phyloP scores from a whole-genome alignment of 2,329 filamentous ascomycete genomes.

The Cryoendolithus antarcticus region DNA sequence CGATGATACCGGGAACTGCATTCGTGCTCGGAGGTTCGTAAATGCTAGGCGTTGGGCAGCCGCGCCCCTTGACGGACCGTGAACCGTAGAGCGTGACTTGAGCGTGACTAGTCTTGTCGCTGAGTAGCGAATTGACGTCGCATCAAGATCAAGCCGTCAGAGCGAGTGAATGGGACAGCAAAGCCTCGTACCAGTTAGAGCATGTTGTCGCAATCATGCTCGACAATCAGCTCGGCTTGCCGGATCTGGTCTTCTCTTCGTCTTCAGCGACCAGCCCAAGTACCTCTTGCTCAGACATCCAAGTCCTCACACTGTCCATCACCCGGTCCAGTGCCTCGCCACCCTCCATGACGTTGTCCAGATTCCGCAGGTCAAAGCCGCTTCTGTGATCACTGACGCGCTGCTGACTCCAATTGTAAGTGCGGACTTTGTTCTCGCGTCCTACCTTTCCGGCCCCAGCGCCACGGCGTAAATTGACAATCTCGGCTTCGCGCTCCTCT shows the following conservation, averaged over 20 bases:
- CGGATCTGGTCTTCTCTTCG: conserved; percentile 12
- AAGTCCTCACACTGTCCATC: conserved; percentile 65
- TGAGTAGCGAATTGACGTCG: no score
- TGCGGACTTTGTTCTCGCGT: conserved; percentile 83
- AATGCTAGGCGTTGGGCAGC: no score
- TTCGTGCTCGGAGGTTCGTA: no score
- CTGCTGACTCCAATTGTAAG: conserved; percentile 71
- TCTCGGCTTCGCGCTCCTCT: conserved; percentile 73
- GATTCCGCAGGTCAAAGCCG: conserved; percentile 64
- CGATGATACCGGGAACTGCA: no score
- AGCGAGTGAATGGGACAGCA: not conserved
- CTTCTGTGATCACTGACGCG: conserved; percentile 82
- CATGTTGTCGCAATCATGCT: not conserved
- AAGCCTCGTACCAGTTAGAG: not conserved
- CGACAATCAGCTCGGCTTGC: not conserved
- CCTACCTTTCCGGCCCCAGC: conserved; percentile 72
- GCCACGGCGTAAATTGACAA: conserved; percentile 60
- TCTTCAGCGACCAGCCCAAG: conserved; percentile 42
- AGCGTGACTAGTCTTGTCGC: no score
- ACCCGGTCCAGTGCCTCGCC: conserved; percentile 59
- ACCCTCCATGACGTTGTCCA: conserved; percentile 69
- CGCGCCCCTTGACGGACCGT: no score
- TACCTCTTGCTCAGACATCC: conserved; percentile 65
- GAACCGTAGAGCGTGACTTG: no score
- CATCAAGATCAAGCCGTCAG: no score